Conservation (phyloP, 345 rosid genomes). For the Gossypioides kirkii region DNA sequence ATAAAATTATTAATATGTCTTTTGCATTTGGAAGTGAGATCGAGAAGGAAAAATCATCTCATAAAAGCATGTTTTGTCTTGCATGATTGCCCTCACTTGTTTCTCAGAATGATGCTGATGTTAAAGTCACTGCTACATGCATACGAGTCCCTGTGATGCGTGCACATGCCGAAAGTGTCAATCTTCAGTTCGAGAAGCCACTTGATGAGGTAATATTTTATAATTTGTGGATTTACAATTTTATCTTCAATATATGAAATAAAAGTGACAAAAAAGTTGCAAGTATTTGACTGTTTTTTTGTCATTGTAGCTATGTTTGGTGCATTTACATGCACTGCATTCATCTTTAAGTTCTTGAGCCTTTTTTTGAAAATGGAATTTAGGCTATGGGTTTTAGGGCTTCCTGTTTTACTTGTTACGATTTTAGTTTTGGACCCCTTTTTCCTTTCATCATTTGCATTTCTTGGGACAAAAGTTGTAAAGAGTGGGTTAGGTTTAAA, state of each 20-base stretch:
- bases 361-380: neutral
- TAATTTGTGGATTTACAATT: neutral
- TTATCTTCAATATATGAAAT: neutral
- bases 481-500: neutral
- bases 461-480: neutral
- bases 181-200: constrained; percentile 91
- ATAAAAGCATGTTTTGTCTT: neutral
- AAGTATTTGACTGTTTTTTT: neutral
- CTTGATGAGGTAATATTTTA: constrained; percentile 70
- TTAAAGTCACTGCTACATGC: constrained; percentile 93
- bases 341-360: neutral
- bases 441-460: neutral
- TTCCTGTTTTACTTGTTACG: no score
- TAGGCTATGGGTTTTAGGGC: no score
- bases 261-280: neutral
- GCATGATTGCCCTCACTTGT: constrained; percentile 7
- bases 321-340: neutral
- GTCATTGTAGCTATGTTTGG: neutral
- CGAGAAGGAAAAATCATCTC: neutral
- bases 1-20: neutral
- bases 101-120: constrained; percentile 64
- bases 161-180: constrained; percentile 95
- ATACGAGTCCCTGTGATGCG: constrained; percentile 99
- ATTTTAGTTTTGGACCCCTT: neutral
- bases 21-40: neutral